These are phyloP conservation scores for Pleurotus giganteus DNA, from an alignment of 768 basidiomycete genomes.

Conservation along the genomic window DNA sequence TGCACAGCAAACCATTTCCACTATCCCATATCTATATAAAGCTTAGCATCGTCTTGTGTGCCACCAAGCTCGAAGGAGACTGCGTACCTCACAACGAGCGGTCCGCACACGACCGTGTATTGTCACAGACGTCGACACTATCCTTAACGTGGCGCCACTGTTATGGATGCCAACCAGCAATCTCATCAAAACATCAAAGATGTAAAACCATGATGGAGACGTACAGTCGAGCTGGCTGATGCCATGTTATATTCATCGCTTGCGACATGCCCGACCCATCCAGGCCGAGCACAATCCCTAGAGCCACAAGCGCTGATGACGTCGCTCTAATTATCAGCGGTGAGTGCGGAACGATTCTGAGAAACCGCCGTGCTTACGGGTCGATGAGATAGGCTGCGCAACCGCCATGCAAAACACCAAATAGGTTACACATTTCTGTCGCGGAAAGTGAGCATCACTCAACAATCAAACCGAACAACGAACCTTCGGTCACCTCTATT, in stretches of 20 bases:
- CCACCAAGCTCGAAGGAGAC: background rate
- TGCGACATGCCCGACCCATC: conserved; percentile 49
- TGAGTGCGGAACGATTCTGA: background rate
- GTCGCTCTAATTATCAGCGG: conserved; percentile 34
- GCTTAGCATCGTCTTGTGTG: no score
- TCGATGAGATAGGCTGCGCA: conserved; percentile 58
- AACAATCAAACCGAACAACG: conserved; percentile 3
- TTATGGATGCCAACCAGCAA: no score
- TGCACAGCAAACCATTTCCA: background rate
- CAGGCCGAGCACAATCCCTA: conserved; percentile 36
- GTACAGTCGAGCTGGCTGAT: conserved; percentile 38
- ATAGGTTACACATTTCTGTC: conserved; percentile 56
- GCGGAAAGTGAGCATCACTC: background rate
- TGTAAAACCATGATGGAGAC: no score
- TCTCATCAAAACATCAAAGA: no score
- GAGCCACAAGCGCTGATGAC: conserved; percentile 38
- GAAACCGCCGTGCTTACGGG: conserved; percentile 32
- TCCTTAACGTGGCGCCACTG: conserved; percentile 40
- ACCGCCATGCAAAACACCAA: conserved; percentile 49
- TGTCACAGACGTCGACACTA: conserved; percentile 40
- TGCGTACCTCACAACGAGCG: conserved; percentile 42
- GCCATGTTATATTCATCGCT: conserved; percentile 51
- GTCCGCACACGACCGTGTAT: conserved; percentile 41
- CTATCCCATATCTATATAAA: conserved; percentile 3
- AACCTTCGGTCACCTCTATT: conserved; percentile 36